These are phyloP conservation scores for Chytriomyces sp. DNA, from an alignment of 192 early-diverging fungal species.

Conservation along the genomic window DNA sequence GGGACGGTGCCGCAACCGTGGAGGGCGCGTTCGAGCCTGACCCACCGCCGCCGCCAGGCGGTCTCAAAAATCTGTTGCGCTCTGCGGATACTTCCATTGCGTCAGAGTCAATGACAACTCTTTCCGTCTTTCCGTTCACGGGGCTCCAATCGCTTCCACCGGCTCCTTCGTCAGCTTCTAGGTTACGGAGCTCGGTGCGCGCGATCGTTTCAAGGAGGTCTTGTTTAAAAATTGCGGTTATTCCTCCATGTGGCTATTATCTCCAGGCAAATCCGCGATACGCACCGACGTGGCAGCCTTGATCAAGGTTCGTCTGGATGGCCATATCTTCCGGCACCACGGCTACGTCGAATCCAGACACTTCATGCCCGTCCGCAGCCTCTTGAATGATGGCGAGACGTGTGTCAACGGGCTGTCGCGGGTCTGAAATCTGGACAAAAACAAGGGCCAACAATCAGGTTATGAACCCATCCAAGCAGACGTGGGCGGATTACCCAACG, in stretches of 20 bases:
- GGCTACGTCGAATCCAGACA: not conserved
- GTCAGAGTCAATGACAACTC: too few relatives aligned
- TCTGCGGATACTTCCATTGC: not conserved
- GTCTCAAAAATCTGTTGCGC: not conserved
- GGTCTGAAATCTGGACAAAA: not conserved
- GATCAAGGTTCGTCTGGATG: not conserved
- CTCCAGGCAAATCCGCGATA: too few relatives aligned
- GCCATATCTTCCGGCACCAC: not conserved
- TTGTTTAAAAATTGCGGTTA: not conserved
- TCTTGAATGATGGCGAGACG: not conserved
- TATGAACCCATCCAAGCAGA: not conserved
- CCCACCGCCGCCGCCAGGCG: not conserved
- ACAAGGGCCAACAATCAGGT: not conserved
- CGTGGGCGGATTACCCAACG: slow-evolving; percentile 2
- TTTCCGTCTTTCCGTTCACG: not conserved
- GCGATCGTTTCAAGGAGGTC: slow-evolving; percentile 22
- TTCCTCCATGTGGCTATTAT: not conserved
- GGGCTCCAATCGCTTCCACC: not conserved
- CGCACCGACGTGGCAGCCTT: not conserved
- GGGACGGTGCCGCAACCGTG: not conserved
- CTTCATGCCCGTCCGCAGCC: not conserved
- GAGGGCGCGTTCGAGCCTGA: not conserved
- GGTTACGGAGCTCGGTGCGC: not conserved
- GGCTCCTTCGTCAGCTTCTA: not conserved
- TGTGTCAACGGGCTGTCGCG: not conserved